Conservation (phyloP, 2,329 filamentous ascomycete species). For the Kalmusia sp. region DNA sequence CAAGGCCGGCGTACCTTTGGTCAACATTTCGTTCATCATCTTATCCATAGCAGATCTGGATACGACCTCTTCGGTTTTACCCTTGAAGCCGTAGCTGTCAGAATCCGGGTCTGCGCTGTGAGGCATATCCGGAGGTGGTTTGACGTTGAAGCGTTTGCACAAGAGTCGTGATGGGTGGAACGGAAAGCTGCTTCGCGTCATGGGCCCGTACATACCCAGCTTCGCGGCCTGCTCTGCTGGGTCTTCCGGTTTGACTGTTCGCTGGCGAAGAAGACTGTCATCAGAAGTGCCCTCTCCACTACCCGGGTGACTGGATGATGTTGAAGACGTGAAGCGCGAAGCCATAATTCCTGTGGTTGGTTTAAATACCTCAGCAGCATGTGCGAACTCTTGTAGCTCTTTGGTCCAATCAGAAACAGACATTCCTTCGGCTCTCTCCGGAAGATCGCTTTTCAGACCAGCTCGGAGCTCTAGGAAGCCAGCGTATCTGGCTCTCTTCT, state of each 20-base stretch:
- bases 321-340: constrained; percentile 79
- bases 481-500: constrained; percentile 81
- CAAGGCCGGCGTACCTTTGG: constrained; percentile 29
- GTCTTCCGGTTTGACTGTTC: constrained; percentile 68
- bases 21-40: constrained; percentile 39
- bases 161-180: constrained; percentile 84
- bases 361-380: constrained; percentile 81
- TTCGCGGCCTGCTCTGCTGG: constrained; percentile 86
- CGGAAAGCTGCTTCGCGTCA: constrained; percentile 75
- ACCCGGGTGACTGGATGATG: constrained; percentile 40
- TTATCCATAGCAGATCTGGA: constrained; percentile 60
- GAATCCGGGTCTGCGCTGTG: constrained; percentile 55
- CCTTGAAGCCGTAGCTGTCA: constrained; percentile 37
- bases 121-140: constrained; percentile 72
- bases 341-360: constrained; percentile 94
- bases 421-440: constrained; percentile 59
- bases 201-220: constrained; percentile 88
- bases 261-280: constrained; percentile 53
- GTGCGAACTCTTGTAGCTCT: constrained; percentile 80
- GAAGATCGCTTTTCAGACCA: constrained; percentile 63
- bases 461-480: constrained; percentile 80
- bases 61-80: constrained; percentile 54
- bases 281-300: constrained; percentile 32
- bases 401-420: constrained; percentile 77
- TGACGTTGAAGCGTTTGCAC: constrained; percentile 96